A percentile compares a stretch with the other conserved stretches of the same genome.
Conservation (phyloP, 345 rosid species). For the Zanthoxylum bungeanum region DNA sequence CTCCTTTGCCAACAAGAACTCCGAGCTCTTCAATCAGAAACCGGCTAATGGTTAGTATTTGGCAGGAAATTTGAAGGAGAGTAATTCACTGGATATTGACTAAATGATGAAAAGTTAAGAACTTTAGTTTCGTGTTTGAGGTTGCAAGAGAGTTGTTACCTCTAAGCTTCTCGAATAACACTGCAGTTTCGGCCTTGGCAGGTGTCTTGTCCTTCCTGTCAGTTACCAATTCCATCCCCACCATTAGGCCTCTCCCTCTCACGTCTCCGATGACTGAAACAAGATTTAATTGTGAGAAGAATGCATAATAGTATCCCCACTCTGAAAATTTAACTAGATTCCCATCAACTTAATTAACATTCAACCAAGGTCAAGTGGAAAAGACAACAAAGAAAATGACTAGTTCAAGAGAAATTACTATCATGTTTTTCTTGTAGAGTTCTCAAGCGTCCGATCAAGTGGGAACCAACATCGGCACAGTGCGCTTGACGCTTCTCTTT, state of each 20-base stretch:
- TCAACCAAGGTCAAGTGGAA: neutral
- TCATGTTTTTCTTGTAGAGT: slow-evolving; percentile 69
- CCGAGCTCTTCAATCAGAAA: slow-evolving; percentile 58
- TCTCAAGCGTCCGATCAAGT: slow-evolving; percentile 65
- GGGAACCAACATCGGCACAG: slow-evolving; percentile 73
- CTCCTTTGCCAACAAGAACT: slow-evolving; percentile 84
- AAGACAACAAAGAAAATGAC: neutral
- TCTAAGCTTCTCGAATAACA: slow-evolving; percentile 78
- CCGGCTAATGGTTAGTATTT: slow-evolving; percentile 6
- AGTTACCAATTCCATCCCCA: slow-evolving; percentile 78
- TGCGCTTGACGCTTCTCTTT: slow-evolving; percentile 85
- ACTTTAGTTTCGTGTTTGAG: neutral
- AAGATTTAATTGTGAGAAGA: slow-evolving; percentile 3
- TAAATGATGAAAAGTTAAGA: neutral
- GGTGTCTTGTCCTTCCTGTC: slow-evolving; percentile 83
- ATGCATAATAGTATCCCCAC: neutral
- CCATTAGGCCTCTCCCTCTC: slow-evolving; percentile 91
- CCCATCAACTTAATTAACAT: neutral
- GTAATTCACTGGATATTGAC: neutral
- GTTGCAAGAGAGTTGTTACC: slow-evolving; percentile 33
- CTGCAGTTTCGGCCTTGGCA: slow-evolving; percentile 74
- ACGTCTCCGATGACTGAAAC: slow-evolving; percentile 82
- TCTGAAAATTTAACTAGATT: neutral
- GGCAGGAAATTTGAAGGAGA: neutral
- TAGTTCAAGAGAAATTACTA: slow-evolving; percentile 41